Evolutionary conservation across 1,284 basidiomycete species (phyloP).

Genomic region (Gomphus bonarii): DNA sequence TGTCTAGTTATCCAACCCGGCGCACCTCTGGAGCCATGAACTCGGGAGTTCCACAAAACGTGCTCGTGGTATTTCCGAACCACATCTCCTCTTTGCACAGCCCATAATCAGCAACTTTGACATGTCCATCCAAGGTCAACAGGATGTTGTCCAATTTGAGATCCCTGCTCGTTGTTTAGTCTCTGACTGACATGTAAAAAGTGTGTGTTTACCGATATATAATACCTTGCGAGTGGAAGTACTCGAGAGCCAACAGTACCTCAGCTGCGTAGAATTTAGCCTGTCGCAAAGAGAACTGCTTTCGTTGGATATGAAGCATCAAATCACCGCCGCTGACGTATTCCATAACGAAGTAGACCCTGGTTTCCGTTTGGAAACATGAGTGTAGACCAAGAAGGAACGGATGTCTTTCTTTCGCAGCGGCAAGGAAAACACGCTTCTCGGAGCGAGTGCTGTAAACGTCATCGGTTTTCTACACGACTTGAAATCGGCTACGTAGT

Average conservation of each 20-base stretch:
- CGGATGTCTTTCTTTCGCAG: conserved; percentile 92
- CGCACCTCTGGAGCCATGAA: conserved; percentile 98
- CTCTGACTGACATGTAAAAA: not conserved
- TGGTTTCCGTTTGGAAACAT: conserved; percentile 99
- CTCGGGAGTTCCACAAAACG: conserved; percentile 99
- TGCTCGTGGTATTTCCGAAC: conserved; percentile 93
- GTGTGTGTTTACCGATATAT: conserved; percentile 58
- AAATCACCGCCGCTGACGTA: conserved; percentile 72
- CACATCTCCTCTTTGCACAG: conserved; percentile 99
- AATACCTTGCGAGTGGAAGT: conserved; percentile 97
- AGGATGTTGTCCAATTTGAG: conserved; percentile 98
- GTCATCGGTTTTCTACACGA: not conserved
- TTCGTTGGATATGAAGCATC: conserved; percentile 76
- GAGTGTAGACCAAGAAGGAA: conserved; percentile 96
- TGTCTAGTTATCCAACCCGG: conserved; percentile 1
- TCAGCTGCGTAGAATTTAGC: conserved; percentile 99
- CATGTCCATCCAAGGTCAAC: conserved; percentile 92
- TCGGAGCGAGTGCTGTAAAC: conserved; percentile 86
- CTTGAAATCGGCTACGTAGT: conserved; percentile 14
- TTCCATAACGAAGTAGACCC: conserved; percentile 82
- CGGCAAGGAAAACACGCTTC: conserved; percentile 95
- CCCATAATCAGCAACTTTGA: conserved; percentile 99
- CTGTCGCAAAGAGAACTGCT: conserved; percentile 70
- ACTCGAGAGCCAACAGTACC: conserved; percentile 91
- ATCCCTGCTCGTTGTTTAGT: conserved; percentile 47